Base-by-base conservation (phyloP, 1,284 basidiomycete species). In the Cerrena zonata region DNA sequence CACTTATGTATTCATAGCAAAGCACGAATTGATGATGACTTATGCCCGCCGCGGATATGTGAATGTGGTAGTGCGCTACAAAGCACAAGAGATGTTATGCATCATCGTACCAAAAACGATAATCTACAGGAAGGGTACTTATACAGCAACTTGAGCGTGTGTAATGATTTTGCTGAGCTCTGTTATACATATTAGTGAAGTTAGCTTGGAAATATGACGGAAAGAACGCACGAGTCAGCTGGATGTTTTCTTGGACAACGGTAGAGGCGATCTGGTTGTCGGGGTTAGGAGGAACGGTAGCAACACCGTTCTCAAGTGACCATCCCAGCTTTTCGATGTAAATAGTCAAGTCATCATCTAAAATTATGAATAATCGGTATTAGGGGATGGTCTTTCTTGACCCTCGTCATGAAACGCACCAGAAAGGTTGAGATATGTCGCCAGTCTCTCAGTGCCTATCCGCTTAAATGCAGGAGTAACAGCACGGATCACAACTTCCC, bases 231-330 rank as follows among this genome's bases (percentile, higher is more conserved):
- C 92, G 94, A 58, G 85, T 84, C 52, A 96, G 75, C 67, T 88
- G 87, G 57, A 96, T 89, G 60, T 79, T 85, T 74, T 96, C 94
- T 69, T 91, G 89, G 41, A 95, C 89, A 38, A 95, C 82, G n/a
- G 90, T 90, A 0, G 93, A 90, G 68, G 93, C 90, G 62, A 96
- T 91, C 64, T 93, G 89, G 70, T 96, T 97, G 69, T 94, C 91
- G n/a, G 87, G 88, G 68, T 94, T 94, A 46, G 84, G 78, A 37
- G 93, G 92, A 50, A 96, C 77, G 23, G 69, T 73, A 44, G 93
- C 79, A 11, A 83, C 78, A 15, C 79, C 82, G 4, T 71, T 74
- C 7, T 74, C 61, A 30, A 86, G 58, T 39, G 72, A 73, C 94
- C 94, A 97, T 19, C 84, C 89, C 45, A 86, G 73, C 58, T 82